Conservation (phyloP, 352 stramenopile species). For the Pythium insidiosum region DNA sequence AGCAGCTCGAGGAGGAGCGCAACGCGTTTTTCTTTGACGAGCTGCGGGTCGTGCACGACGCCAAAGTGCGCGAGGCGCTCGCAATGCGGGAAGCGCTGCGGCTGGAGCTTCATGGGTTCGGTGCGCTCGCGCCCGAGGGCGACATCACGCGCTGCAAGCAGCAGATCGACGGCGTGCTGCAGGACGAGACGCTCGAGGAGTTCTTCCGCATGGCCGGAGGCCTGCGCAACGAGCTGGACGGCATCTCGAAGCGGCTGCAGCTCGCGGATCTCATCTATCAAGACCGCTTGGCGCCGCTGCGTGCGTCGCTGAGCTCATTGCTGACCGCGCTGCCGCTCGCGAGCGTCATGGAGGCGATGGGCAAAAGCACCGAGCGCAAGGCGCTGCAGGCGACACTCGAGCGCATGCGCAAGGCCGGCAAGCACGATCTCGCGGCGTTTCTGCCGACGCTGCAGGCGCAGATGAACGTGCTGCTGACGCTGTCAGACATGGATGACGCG, state of each 20-base stretch:
- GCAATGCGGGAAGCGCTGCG: slow-evolving; percentile 36
- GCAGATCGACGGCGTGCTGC: slow-evolving; percentile 25
- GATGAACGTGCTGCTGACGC: slow-evolving; percentile 30
- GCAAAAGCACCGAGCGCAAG: slow-evolving; percentile 64
- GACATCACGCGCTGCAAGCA: slow-evolving; percentile 24
- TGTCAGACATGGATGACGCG: slow-evolving; percentile 38
- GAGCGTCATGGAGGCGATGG: slow-evolving; percentile 65
- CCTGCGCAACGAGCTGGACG: slow-evolving; percentile 66
- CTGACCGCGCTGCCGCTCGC: slow-evolving; percentile 58
- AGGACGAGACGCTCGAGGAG: slow-evolving; percentile 53
- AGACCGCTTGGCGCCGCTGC: slow-evolving; percentile 34
- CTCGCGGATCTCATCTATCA: slow-evolving; percentile 78
- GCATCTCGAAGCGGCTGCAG: slow-evolving; percentile 50
- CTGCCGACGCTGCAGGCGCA: slow-evolving; percentile 58
- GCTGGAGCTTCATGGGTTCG: slow-evolving; percentile 51
- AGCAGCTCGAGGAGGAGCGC: slow-evolving; percentile 58
- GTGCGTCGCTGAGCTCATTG: slow-evolving; percentile 26
- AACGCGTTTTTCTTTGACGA: slow-evolving; percentile 52
- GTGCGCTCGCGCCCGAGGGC: slow-evolving; percentile 49
- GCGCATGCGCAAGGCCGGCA: slow-evolving; percentile 71
- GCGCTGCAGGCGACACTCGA: slow-evolving; percentile 70
- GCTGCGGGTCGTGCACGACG: slow-evolving; percentile 30
- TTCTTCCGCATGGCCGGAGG: slow-evolving; percentile 78
- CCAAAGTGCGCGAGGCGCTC: slow-evolving; percentile 24
- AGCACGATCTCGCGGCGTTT: slow-evolving; percentile 64